A percentile compares a stretch with the other conserved stretches of the same genome.
phyloP scores from a whole-genome alignment of 768 basidiomycete genomes.

The Naganishia randhawae region DNA sequence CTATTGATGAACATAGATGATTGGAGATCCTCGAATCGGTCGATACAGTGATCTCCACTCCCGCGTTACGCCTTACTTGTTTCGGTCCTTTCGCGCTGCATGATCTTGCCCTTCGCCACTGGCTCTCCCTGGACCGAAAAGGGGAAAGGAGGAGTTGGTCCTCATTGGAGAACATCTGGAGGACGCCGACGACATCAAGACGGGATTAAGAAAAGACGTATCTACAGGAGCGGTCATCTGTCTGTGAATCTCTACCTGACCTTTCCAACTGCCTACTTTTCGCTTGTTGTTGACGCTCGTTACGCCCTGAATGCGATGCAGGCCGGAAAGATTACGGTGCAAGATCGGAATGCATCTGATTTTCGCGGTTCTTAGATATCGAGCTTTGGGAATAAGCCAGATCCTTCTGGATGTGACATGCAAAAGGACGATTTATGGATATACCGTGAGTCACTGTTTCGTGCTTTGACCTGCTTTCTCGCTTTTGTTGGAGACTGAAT shows the following conservation, averaged over 20 bases:
- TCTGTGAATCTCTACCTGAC: neutral
- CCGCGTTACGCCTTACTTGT: constrained; percentile 41
- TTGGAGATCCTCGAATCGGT: constrained; percentile 46
- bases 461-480: constrained; percentile 11
- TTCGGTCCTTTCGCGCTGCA: constrained; percentile 40
- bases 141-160: constrained; percentile 27
- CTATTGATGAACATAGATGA: constrained; percentile 30
- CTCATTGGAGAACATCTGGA: neutral
- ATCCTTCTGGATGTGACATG: constrained; percentile 39
- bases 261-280: neutral
- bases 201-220: neutral
- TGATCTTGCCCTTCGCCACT: constrained; percentile 47
- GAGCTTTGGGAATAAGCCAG: constrained; percentile 35
- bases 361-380: constrained; percentile 42
- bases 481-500: neutral
- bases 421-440: constrained; percentile 42
- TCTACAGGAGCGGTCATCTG: constrained; percentile 6
- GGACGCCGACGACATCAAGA: neutral
- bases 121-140: constrained; percentile 29
- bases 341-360: constrained; percentile 48
- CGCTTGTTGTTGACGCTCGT: neutral
- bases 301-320: constrained; percentile 7
- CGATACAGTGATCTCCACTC: constrained; percentile 46
- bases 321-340: constrained; percentile 39
- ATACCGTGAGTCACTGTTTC: constrained; percentile 25